phyloP scores from a whole-genome alignment of 441 rosid genomes.

The Cnidoscolus chayamansa region DNA sequence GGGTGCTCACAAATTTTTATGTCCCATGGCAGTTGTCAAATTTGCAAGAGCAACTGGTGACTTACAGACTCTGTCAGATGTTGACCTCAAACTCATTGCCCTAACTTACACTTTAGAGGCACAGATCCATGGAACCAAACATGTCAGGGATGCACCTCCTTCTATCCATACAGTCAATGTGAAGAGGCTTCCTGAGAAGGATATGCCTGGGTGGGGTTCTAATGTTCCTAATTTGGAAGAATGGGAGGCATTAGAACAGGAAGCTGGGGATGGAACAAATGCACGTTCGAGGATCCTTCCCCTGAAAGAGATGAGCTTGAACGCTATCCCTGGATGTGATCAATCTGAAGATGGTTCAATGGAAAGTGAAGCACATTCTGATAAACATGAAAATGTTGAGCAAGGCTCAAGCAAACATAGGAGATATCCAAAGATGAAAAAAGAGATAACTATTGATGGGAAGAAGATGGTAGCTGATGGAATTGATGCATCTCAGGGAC shows the following conservation, averaged over 20 bases:
- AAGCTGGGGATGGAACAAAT: conserved; percentile 43
- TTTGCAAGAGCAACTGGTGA: conserved; percentile 92
- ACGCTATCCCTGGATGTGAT: conserved; percentile 37
- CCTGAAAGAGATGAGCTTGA: conserved; percentile 65
- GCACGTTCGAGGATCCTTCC: conserved; percentile 66
- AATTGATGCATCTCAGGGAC: conserved; percentile 77
- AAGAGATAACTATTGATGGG: conserved; percentile 63
- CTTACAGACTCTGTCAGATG: conserved; percentile 79
- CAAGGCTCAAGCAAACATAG: conserved; percentile 39
- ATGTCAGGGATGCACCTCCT: conserved; percentile 71
- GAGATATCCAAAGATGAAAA: conserved; percentile 53
- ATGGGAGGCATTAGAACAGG: conserved; percentile 82
- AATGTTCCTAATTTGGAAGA: conserved; percentile 87
- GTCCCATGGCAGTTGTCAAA: conserved; percentile 47
- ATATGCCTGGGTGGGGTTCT: conserved; percentile 92
- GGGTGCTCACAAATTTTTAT: neutral
- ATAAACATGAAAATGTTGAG: conserved; percentile 44
- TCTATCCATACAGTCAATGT: conserved; percentile 70
- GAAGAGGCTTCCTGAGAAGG: conserved; percentile 81
- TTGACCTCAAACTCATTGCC: conserved; percentile 82
- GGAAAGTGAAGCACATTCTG: conserved; percentile 41
- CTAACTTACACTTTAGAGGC: conserved; percentile 74
- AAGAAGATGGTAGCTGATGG: conserved; percentile 83
- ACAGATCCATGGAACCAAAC: conserved; percentile 70
- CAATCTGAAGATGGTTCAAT: conserved; percentile 43